Percentiles rank a stretch among this genome's conserved stretches.
Conservation (phyloP, 768 basidiomycete species). For the Auricularia cornea region DNA sequence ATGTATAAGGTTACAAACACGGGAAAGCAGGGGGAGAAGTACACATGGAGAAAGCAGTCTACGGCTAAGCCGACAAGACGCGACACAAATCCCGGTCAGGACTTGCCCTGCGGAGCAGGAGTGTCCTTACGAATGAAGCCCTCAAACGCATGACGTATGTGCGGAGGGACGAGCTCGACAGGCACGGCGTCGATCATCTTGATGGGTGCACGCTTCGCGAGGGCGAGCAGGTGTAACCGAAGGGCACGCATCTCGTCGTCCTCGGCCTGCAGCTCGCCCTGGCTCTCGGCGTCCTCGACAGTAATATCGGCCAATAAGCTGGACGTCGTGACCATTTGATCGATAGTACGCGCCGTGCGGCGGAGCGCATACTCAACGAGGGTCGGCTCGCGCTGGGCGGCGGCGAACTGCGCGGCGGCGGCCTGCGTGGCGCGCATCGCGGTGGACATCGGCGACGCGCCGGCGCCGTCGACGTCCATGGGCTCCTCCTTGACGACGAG, state of each 20-base stretch:
- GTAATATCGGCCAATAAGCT: background rate
- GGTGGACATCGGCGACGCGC: background rate
- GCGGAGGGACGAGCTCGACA: constrained; percentile 55
- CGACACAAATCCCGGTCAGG: no score
- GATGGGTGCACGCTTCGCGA: constrained; percentile 70
- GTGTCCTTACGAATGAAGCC: background rate
- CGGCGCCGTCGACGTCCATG: background rate
- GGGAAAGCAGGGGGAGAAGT: no score
- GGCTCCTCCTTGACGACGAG: background rate
- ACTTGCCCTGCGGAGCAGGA: background rate
- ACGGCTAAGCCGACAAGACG: no score
- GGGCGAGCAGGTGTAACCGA: constrained; percentile 64
- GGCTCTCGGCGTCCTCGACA: constrained; percentile 17
- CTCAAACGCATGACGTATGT: constrained; percentile 32
- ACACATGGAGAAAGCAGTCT: no score
- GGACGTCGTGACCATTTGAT: constrained; percentile 23
- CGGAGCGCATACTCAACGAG: constrained; percentile 48
- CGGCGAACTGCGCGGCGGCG: constrained; percentile 18
- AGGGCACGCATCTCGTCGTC: constrained; percentile 47
- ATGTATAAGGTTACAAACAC: no score
- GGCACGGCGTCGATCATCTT: constrained; percentile 61
- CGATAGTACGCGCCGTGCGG: constrained; percentile 47
- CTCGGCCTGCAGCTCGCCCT: constrained; percentile 7
- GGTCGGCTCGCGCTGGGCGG: constrained; percentile 32
- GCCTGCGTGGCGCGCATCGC: constrained; percentile 7